Conservation (phyloP, 2,329 filamentous ascomycete genomes). For the Trichoderma sp. region DNA sequence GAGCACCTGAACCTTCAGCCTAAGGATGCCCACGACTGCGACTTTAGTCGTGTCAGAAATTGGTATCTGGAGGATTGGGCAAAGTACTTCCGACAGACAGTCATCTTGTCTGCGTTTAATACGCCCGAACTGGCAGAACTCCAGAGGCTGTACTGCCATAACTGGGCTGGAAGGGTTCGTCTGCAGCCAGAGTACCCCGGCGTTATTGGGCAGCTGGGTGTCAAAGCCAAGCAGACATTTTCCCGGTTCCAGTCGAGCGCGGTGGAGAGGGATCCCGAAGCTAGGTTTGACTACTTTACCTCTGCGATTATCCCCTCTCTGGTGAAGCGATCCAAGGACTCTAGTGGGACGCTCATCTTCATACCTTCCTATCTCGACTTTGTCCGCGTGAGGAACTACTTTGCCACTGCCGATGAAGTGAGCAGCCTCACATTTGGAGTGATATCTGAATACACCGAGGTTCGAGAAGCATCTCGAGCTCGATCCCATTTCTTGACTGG, state of each 20-base stretch:
- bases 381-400: slow-evolving; percentile 86
- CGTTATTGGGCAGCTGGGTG: slow-evolving; percentile 67
- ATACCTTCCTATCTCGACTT: slow-evolving; percentile 95
- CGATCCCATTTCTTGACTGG: slow-evolving; percentile 84
- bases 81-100: slow-evolving; percentile 76
- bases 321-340: slow-evolving; percentile 61
- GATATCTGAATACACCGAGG: slow-evolving; percentile 83
- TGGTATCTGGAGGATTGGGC: slow-evolving; percentile 94
- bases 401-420: slow-evolving; percentile 65
- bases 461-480: slow-evolving; percentile 75
- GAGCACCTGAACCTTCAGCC: slow-evolving; percentile 88
- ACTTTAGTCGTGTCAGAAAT: slow-evolving; percentile 82
- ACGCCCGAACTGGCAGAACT: slow-evolving; percentile 85
- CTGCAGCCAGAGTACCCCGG: slow-evolving; percentile 67
- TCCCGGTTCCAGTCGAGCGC: slow-evolving; percentile 74
- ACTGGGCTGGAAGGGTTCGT: slow-evolving; percentile 76
- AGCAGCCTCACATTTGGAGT: slow-evolving; percentile 61
- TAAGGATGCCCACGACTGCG: slow-evolving; percentile 83
- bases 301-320: slow-evolving; percentile 75
- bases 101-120: slow-evolving; percentile 77
- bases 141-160: slow-evolving; percentile 71
- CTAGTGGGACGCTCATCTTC: slow-evolving; percentile 75
- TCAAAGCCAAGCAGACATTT: slow-evolving; percentile 82
- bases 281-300: slow-evolving; percentile 87
- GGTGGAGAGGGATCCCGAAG: slow-evolving; percentile 74